Percentiles rank a stretch among this genome's conserved stretches.
Evolutionary conservation across 192 early-diverging fungal genomes (phyloP).

Genomic region (Coemansia sp.): DNA sequence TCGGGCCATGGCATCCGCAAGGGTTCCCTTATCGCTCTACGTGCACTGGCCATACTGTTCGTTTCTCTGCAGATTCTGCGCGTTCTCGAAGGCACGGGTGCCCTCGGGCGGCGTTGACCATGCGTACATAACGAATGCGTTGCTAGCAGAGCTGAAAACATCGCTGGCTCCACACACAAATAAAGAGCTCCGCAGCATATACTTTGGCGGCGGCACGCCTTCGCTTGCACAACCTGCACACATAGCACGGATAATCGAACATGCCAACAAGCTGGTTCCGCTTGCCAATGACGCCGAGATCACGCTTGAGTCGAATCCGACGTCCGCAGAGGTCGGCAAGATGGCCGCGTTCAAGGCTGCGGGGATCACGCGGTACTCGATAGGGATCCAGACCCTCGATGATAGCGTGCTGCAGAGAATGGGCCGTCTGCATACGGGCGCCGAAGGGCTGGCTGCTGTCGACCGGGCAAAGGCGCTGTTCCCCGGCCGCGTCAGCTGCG

Average conservation of each 20-base stretch:
- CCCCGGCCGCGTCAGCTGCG: constrained; percentile 42
- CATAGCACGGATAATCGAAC: constrained; percentile 32
- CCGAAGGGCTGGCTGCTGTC: constrained; percentile 43
- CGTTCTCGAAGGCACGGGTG: constrained; percentile 51
- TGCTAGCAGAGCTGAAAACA: constrained; percentile 31
- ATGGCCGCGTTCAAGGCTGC: constrained; percentile 40
- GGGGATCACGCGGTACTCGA: constrained; percentile 57
- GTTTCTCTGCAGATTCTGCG: constrained; percentile 60
- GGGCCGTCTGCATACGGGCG: constrained; percentile 55
- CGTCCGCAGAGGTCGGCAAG: constrained; percentile 40
- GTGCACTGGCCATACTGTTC: constrained; percentile 65
- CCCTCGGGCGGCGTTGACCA: constrained; percentile 26
- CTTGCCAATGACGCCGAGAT: constrained; percentile 45
- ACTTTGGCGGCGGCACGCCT: constrained; percentile 66
- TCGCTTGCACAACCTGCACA: constrained; percentile 46
- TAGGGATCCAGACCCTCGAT: constrained; percentile 60
- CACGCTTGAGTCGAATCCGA: constrained; percentile 57
- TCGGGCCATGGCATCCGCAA: constrained; percentile 1
- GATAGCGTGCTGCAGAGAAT: constrained; percentile 35
- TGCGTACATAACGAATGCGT: constrained; percentile 22
- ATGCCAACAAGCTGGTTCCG: constrained; percentile 22
- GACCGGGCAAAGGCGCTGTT: constrained; percentile 36
- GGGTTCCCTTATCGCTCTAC: constrained; percentile 52
- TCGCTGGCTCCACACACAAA: constrained; percentile 18
- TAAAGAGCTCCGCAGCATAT: constrained; percentile 37